Evolutionary conservation across 805 yeast species (phyloP), one percentile per base, ranked within the genome.

Genomic region (Candida odintsovae): DNA sequence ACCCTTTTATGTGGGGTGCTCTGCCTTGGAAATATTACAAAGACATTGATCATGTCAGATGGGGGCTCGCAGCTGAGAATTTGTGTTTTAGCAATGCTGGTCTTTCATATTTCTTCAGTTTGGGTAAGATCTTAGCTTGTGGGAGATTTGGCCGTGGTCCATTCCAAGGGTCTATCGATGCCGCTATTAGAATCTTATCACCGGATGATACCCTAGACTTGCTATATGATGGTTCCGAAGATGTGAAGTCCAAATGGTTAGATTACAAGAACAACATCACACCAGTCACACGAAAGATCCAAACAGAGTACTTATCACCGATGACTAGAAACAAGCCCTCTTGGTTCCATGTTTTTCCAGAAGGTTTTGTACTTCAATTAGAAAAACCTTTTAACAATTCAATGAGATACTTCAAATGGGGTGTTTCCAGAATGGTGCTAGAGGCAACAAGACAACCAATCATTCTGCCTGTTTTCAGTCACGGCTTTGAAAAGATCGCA

Each of bases 371-470:
- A 5, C 76, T 92, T 44, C 99, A 94, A 63, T 63, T 87, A 42
- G 75, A 82, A 50, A 82, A 83, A 31, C 97, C 97, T 0, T 81
- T 79, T 61, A 72, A 76, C 42, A 86, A 88, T 54, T 89, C 97
- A 4, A 87, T 94, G 94, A 72, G 97, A 51, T 92, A 87, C 65
- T 92, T 94, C 72, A 84, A 87, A 61, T 92, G 98, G 98, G 99
- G 99, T 0, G 82, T 90, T 1, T 78, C 96, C 2, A 73, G 99
- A 54, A 62, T 90, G 54, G 73, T 94, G 6, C 66, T 94, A 46
- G 99, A 92, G 63, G 72, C 95, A 10, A 82, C 92, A 0, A 76
- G 77, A 49, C 80, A 92, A 0, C 98, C 99, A 0, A 79, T 90
- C 1, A 78, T 92, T 15, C 80, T 94, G 15, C 98, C 98, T 1